Base-by-base conservation (phyloP, 1,139 yeast species). In the Geotrichum citri-aurantii region DNA sequence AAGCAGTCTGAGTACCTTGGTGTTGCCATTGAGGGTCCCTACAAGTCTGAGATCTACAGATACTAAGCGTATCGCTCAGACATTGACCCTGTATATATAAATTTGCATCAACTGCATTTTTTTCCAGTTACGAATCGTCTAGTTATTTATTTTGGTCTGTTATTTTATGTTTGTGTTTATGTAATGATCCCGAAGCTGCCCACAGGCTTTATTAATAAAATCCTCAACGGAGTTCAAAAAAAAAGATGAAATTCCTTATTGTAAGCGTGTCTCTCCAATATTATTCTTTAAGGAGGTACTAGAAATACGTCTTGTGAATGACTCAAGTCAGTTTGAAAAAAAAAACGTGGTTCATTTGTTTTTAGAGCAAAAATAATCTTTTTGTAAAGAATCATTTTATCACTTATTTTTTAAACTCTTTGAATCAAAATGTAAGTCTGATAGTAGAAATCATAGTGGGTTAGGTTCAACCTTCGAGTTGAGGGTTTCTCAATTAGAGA, bases 11-110 rank as follows among this genome's bases (percentile, higher is more conserved):
- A 91, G 68, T 93, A 93, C 88, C 87, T 95, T 78, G 95, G 95
- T 75, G 80, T 93, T 70, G 92, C 97, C 73, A 75, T 78, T 73
- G 88, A 86, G 78, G 99, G 99, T 82, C 99, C 99, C 72, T 93
- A 73, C 95, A 93, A 93, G 88, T 86, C 97, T 74, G 99, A 93
- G 72, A 89, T 86, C 81, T 93, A 93, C 96, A 90, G 97, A 84
- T 93, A 93, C 82, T 93, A 90, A 79, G 69, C 68, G 60, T 48
- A n/a, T 52, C 24, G 40, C 40, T 33, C 40, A 33, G 40, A 33
- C n/a, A 12, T 33, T 37, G 48, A 49, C 42, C 51, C 51, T 55
- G 50, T 59, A 52, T 58, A 55, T 60, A 58, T 55, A 40, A 50
- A 50, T 44, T 33, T 65, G 67, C 67, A 61, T 65, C 67, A 65